Evolutionary conservation across 805 yeast species (phyloP), one percentile per base, ranked within the genome.

Genomic region (Teunomyces funiuensis): DNA sequence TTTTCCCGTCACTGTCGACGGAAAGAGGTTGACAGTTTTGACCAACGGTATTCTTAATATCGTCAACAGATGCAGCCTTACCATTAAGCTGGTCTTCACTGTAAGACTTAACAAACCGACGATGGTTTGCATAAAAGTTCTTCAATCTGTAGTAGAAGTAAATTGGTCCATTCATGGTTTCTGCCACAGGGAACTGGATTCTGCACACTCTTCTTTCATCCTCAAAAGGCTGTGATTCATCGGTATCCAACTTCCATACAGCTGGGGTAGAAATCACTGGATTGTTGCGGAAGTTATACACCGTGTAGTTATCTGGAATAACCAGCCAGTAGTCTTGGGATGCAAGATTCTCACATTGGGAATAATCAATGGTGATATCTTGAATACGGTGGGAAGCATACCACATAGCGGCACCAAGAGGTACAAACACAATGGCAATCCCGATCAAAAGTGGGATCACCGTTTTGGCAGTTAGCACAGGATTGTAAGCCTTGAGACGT

Each of bases 161-260:
- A 30, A 71, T 52, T n/a, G 76, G 75, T 1, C 64, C 69, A 44
- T 55, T 57, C 40, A 69, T 40, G 14, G 53, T 53, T 6, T 57
- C 45, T 4, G 73, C 65, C 5, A 68, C 55, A 37, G 58, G 57
- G 44, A 71, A 69, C 50, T 71, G 76, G 38, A 71, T 54, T 41
- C 64, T 41, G 50, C 71, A 68, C 28, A 78, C 82, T 28, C 73
- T 70, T 40, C 63, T 66, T 34, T 79, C 76, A 50, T 76, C 80
- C 19, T 71, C 70, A 45, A 77, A 61, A 23, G 60, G 51, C 42
- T 76, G 79, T 5, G 74, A 69, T 9, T 61, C 63, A 48, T 71
- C 73, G 4, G 57, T 60, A 14, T 51, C 51, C 44, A 66, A 54
- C 42, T 47, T 61, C 76, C 76, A 71, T 44, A 59, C 63, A 1